A percentile compares a stretch with the other conserved stretches of the same genome.
Conservation (phyloP, 2,329 filamentous ascomycete species). For the Microcyclosporella mali region DNA sequence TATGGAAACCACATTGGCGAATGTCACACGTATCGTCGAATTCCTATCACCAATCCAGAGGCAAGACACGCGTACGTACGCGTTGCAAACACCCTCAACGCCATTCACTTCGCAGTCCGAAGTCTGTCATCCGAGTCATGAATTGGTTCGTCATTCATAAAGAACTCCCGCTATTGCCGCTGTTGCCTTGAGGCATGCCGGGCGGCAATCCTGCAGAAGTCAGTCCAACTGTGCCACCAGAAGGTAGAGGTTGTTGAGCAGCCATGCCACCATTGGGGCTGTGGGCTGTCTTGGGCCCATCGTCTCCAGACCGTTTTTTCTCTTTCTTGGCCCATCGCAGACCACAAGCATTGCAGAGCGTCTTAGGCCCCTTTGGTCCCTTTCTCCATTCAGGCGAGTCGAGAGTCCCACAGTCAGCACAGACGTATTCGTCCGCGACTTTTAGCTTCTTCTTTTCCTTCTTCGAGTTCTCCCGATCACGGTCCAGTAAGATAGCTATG, state of each 20-base stretch:
- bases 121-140: neutral
- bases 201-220: constrained; percentile 16
- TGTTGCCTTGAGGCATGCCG: constrained; percentile 20
- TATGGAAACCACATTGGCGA: no score
- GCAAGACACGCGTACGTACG: constrained; percentile 10
- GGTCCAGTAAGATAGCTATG: constrained; percentile 74
- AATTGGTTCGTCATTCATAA: constrained; percentile 7
- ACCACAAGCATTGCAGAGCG: constrained; percentile 90
- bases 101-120: neutral
- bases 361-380: constrained; percentile 86
- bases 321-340: constrained; percentile 37
- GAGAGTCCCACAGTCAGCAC: constrained; percentile 88
- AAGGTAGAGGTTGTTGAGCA: constrained; percentile 11
- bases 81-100: neutral
- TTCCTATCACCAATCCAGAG: no score
- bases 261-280: constrained; percentile 15
- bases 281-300: constrained; percentile 17
- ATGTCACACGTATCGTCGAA: no score
- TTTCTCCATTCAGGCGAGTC: constrained; percentile 96
- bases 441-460: constrained; percentile 88
- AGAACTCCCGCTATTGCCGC: constrained; percentile 11
- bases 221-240: constrained; percentile 11
- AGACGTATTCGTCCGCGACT: constrained; percentile 78
- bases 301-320: constrained; percentile 31
- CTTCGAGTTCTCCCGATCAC: constrained; percentile 73